A percentile compares a stretch with the other conserved stretches of the same genome.
These are phyloP conservation scores for Paracoccidioides lutzii DNA, from an alignment of 2,329 filamentous ascomycete species.

Conservation along the genomic window DNA sequence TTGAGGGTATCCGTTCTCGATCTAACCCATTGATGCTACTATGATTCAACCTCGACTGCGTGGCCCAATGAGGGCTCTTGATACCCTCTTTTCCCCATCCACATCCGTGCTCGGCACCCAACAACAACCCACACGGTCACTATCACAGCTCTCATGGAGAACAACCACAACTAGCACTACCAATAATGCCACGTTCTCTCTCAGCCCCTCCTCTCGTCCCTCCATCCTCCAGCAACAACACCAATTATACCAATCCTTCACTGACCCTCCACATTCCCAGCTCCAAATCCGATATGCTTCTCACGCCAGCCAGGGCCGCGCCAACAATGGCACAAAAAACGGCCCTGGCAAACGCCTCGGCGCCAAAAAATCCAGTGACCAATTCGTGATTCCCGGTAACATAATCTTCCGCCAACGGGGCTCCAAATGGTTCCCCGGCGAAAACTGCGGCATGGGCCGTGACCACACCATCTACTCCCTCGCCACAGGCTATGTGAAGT, in stretches of 20 bases:
- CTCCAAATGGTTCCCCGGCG: constrained; percentile 85
- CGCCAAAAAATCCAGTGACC: constrained; percentile 83
- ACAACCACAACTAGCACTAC: constrained; percentile 18
- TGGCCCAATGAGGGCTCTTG: constrained; percentile 26
- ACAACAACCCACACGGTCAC: neutral
- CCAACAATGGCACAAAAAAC: constrained; percentile 54
- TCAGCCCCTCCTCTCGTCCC: neutral
- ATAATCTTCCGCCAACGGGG: constrained; percentile 97
- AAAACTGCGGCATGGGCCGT: constrained; percentile 88
- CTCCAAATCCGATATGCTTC: constrained; percentile 47
- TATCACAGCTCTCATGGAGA: constrained; percentile 16
- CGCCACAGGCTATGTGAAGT: constrained; percentile 81
- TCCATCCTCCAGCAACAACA: constrained; percentile 14
- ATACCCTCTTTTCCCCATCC: constrained; percentile 23
- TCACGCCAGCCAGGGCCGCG: constrained; percentile 52
- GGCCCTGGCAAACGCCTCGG: constrained; percentile 76
- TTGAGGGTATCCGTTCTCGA: constrained; percentile 4
- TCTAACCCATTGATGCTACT: constrained; percentile 1
- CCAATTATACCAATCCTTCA: constrained; percentile 15
- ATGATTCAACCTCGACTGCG: constrained; percentile 34
- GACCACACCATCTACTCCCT: constrained; percentile 92
- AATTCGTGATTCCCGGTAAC: constrained; percentile 89
- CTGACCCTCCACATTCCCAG: constrained; percentile 21
- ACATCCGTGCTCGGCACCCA: constrained; percentile 17
- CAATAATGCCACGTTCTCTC: constrained; percentile 3